phyloP scores from a whole-genome alignment of 225 moss, liverwort and hornwort genomes.

The Bryoerythrophyllum caledonicum region DNA sequence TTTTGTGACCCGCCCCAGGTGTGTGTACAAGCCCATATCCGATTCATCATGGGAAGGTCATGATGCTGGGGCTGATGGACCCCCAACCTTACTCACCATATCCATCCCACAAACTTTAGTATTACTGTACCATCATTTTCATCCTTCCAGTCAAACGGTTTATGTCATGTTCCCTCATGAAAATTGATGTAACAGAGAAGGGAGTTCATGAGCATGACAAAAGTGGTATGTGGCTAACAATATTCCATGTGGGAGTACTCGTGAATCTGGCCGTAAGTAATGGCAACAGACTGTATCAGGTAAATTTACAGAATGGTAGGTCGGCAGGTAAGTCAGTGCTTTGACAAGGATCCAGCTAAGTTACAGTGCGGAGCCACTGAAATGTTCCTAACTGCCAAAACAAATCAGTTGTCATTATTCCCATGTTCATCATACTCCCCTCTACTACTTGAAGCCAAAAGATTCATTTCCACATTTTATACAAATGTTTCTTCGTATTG shows the following conservation, averaged over 20 bases:
- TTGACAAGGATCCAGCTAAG: not conserved
- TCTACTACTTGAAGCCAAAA: not conserved
- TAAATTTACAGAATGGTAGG: not conserved
- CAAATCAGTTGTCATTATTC: not conserved
- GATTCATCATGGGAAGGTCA: not conserved
- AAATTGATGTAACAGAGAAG: not conserved
- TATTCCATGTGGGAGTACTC: not conserved
- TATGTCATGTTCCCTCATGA: not conserved
- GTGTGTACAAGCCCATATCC: not conserved
- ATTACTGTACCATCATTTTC: not conserved
- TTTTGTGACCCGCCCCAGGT: not conserved
- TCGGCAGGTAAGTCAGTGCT: not conserved
- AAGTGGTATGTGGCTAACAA: not conserved
- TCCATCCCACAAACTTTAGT: not conserved
- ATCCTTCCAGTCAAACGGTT: not conserved
- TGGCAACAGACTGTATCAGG: not conserved
- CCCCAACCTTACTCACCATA: not conserved
- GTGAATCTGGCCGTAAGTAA: not conserved
- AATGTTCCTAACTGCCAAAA: not conserved
- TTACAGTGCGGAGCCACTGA: not conserved
- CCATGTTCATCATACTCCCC: not conserved
- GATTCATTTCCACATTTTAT: not conserved
- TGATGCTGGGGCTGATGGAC: not conserved
- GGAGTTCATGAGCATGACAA: not conserved
- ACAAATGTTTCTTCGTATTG: not conserved